Evolutionary conservation across 805 yeast genomes (phyloP).

Genomic region (Priceomyces carsonii): DNA sequence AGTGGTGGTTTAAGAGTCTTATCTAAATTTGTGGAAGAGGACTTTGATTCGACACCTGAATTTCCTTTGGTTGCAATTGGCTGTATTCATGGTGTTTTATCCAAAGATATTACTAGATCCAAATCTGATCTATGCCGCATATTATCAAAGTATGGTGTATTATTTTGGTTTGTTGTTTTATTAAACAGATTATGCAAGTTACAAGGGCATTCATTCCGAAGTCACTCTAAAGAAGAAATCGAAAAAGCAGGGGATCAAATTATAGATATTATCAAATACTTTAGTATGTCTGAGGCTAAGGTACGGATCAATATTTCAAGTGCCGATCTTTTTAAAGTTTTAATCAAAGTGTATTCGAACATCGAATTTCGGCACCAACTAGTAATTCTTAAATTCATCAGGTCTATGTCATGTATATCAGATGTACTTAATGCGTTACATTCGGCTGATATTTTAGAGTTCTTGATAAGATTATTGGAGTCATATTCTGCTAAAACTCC

Average conservation of each 20-base stretch:
- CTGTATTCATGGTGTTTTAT: constrained; percentile 33
- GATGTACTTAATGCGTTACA: constrained; percentile 32
- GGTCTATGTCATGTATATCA: constrained; percentile 39
- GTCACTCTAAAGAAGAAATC: constrained; percentile 5
- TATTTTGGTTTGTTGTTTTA: constrained; percentile 44
- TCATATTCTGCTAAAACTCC: constrained; percentile 25
- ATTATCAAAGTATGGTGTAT: constrained; percentile 41
- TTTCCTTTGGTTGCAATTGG: constrained; percentile 40
- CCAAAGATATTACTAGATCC: constrained; percentile 36
- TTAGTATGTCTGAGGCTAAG: constrained; percentile 48
- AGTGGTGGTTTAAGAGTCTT: constrained; percentile 48
- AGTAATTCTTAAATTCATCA: constrained; percentile 45
- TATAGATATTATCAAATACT: constrained; percentile 38
- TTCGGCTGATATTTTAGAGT: constrained; percentile 45
- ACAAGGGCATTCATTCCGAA: constrained; percentile 2
- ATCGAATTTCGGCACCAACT: constrained; percentile 34
- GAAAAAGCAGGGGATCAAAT: constrained; percentile 25
- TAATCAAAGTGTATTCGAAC: constrained; percentile 40
- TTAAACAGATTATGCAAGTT: constrained; percentile 30
- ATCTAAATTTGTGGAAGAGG: constrained; percentile 48
- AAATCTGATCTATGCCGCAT: constrained; percentile 45
- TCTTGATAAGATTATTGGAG: constrained; percentile 35
- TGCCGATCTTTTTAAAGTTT: constrained; percentile 39
- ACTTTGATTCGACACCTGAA: constrained; percentile 37
- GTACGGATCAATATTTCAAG: constrained; percentile 42